Conservation (phyloP, 768 basidiomycete genomes). For the Phanerodontia chrysosporium region DNA sequence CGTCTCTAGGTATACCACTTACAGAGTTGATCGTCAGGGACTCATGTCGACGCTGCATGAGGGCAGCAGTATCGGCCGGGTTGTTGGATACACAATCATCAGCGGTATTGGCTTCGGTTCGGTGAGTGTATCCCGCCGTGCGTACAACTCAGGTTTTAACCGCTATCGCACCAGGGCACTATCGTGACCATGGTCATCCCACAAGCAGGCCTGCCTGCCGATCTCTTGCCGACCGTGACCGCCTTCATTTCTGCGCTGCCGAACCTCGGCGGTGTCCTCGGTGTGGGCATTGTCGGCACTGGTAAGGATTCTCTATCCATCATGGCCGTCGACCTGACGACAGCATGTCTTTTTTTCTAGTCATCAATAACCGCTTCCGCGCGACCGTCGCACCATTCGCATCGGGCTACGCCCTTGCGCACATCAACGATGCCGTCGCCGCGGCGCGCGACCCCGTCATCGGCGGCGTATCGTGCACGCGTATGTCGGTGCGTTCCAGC, state of each 20-base stretch:
- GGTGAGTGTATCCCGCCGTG: neutral
- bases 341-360: neutral
- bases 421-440: constrained; percentile 17
- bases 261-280: constrained; percentile 14
- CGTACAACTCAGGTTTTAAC: no score
- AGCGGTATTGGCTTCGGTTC: constrained; percentile 14
- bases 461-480: constrained; percentile 3
- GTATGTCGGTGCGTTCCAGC: constrained; percentile 11
- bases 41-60: constrained; percentile 12
- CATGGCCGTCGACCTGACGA: no score
- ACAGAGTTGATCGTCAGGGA: constrained; percentile 1
- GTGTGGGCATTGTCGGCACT: constrained; percentile 15
- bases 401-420: neutral
- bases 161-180: no score
- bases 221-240: constrained; percentile 15
- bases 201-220: constrained; percentile 10
- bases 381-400: neutral
- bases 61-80: constrained; percentile 8
- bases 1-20: neutral
- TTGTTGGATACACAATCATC: constrained; percentile 14
- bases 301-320: constrained; percentile 1
- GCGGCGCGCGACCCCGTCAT: constrained; percentile 5
- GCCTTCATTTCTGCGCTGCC: constrained; percentile 13
- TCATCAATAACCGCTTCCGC: constrained; percentile 15
- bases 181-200: constrained; percentile 10